Evolutionary conservation across 2,329 filamentous ascomycete species (phyloP).

Genomic region (Zasmidium citrigriseum): DNA sequence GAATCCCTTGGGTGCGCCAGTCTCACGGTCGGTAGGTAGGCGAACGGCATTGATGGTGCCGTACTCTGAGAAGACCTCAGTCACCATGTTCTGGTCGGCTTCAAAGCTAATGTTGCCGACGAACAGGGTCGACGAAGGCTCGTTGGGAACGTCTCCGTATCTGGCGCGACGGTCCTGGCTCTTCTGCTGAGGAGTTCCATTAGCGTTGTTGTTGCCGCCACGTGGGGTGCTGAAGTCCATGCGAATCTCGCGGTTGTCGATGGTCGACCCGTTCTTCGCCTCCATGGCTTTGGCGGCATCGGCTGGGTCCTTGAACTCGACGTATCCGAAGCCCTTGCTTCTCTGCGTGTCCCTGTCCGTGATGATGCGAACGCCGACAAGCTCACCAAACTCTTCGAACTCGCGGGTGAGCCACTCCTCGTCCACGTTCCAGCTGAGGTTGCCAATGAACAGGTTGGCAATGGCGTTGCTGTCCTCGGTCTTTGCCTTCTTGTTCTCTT

Average conservation of each 20-base stretch:
- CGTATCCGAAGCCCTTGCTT: constrained; percentile 89
- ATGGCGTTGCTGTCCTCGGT: constrained; percentile 51
- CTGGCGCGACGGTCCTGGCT: constrained; percentile 61
- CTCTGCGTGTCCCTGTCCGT: constrained; percentile 78
- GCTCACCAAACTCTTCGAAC: constrained; percentile 76
- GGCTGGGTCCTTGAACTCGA: constrained; percentile 74
- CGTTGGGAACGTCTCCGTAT: constrained; percentile 77
- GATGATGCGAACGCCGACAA: constrained; percentile 75
- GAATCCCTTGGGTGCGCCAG: constrained; percentile 85
- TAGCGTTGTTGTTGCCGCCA: constrained; percentile 55
- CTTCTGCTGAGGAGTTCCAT: constrained; percentile 39
- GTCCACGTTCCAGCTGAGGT: constrained; percentile 87
- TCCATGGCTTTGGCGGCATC: constrained; percentile 71
- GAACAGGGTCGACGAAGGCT: constrained; percentile 83
- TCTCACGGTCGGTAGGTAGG: constrained; percentile 84
- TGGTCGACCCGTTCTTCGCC: constrained; percentile 71
- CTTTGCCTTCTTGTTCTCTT: constrained; percentile 68
- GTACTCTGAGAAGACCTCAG: constrained; percentile 71
- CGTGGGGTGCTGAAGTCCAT: constrained; percentile 75
- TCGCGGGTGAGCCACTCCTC: constrained; percentile 78
- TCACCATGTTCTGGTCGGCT: constrained; percentile 73
- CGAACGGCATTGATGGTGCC: constrained; percentile 75
- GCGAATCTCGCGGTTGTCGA: constrained; percentile 75
- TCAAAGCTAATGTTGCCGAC: constrained; percentile 89
- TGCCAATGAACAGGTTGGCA: constrained; percentile 82